Conservation (phyloP, 2,329 filamentous ascomycete genomes). For the Aureobasidium namibiae region DNA sequence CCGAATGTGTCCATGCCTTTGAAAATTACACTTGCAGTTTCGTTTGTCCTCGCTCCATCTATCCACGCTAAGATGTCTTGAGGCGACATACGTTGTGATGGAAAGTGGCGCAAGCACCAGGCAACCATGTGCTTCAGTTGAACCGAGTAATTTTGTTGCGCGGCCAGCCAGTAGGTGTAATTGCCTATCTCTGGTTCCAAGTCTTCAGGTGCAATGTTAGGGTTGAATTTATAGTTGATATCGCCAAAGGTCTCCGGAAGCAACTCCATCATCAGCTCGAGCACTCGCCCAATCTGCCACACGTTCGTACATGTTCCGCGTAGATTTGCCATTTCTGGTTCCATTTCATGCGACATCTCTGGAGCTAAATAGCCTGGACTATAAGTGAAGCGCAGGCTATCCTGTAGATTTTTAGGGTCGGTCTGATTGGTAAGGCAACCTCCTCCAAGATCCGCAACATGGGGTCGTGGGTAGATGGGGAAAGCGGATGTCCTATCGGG, state of each 20-base stretch:
- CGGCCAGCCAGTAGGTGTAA: neutral
- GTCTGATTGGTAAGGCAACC: neutral
- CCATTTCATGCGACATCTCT: too few relatives aligned
- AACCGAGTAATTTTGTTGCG: neutral
- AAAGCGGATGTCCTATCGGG: neutral
- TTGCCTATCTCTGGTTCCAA: neutral
- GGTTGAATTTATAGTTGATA: neutral
- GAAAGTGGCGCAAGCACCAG: neutral
- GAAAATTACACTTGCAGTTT: neutral
- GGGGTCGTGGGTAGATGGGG: neutral
- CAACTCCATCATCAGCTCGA: neutral
- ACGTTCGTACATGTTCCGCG: neutral
- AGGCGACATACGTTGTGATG: neutral
- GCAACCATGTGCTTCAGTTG: neutral
- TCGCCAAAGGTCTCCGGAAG: neutral
- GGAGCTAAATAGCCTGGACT: neutral
- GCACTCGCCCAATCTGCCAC: neutral
- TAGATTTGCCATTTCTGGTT: neutral
- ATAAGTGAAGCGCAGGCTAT: neutral
- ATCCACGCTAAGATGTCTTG: neutral
- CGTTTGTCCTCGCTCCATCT: neutral
- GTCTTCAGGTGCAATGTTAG: too few relatives aligned
- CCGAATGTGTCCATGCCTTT: neutral
- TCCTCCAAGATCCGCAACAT: neutral
- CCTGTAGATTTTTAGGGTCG: neutral